Conservation (phyloP, 148 eudicot genomes). For the Rhododendron ferrugineum region DNA sequence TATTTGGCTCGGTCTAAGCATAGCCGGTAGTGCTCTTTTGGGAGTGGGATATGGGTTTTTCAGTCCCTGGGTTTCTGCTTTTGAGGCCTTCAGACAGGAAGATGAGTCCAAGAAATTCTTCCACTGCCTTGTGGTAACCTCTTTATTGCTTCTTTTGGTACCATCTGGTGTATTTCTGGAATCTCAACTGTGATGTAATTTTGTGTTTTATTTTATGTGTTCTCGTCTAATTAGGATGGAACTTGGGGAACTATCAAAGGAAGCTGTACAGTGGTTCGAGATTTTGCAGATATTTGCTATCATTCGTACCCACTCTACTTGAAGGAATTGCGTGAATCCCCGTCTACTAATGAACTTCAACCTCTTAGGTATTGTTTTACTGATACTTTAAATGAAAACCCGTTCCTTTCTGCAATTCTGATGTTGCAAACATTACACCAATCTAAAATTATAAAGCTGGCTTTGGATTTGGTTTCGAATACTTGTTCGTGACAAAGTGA, state of each 20-base stretch:
- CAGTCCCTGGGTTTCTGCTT: slow-evolving; percentile 89
- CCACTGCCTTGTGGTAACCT: slow-evolving; percentile 79
- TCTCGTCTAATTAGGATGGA: slow-evolving; percentile 58
- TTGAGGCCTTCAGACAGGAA: slow-evolving; percentile 82
- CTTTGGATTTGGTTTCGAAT: not conserved
- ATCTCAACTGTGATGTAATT: not conserved
- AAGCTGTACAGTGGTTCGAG: slow-evolving; percentile 82
- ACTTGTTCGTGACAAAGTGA: not conserved
- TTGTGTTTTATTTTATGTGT: slow-evolving; percentile 2
- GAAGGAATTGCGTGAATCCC: slow-evolving; percentile 66
- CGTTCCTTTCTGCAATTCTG: not conserved
- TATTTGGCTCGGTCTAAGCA: slow-evolving; percentile 77
- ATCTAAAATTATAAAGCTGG: not conserved
- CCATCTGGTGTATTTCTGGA: not conserved
- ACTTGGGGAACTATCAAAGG: slow-evolving; percentile 82
- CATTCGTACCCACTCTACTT: slow-evolving; percentile 74
- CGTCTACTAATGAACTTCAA: slow-evolving; percentile 43
- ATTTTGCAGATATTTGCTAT: slow-evolving; percentile 79
- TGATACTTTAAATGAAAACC: not conserved
- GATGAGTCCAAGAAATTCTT: slow-evolving; percentile 54
- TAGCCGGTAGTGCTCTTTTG: slow-evolving; percentile 74
- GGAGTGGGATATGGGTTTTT: slow-evolving; percentile 96
- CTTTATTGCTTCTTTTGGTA: not conserved
- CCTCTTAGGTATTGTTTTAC: slow-evolving; percentile 67
- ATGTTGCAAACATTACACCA: not conserved